A percentile compares a stretch with the other conserved stretches of the same genome.
phyloP scores from a whole-genome alignment of 2,329 filamentous ascomycete genomes.

The Ploettnerulaceae sp. region DNA sequence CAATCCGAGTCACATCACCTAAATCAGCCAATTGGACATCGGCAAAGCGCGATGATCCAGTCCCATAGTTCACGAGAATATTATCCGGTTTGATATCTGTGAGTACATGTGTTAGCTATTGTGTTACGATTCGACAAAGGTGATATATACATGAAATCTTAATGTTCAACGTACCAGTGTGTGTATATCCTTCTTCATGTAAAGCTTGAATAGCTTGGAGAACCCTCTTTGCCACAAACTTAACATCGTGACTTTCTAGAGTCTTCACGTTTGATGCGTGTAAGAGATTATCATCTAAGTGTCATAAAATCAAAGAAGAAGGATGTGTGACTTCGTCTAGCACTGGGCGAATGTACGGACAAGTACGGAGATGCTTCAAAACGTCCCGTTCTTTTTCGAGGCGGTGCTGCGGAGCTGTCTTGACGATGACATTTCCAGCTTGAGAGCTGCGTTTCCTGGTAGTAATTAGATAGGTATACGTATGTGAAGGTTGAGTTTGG shows the following conservation, averaged over 20 bases:
- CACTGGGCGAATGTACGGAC: slow-evolving; percentile 22
- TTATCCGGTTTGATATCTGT: slow-evolving; percentile 36
- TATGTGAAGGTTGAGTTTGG: slow-evolving; percentile 16
- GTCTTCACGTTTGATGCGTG: slow-evolving; percentile 21
- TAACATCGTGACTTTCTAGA: slow-evolving; percentile 21
- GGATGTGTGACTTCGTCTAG: slow-evolving; percentile 26
- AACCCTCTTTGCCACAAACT: slow-evolving; percentile 24
- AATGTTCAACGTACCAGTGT: slow-evolving; percentile 24
- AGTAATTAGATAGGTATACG: slow-evolving; percentile 20
- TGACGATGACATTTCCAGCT: slow-evolving; percentile 24
- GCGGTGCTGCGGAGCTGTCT: slow-evolving; percentile 21
- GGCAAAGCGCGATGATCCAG: slow-evolving; percentile 31
- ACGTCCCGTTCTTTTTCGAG: slow-evolving; percentile 27
- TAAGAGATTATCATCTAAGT: slow-evolving; percentile 25
- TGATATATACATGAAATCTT: slow-evolving; percentile 16
- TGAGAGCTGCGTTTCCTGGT: slow-evolving; percentile 22
- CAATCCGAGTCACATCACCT: slow-evolving; percentile 29
- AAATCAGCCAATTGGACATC: slow-evolving; percentile 36
- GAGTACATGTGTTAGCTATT: slow-evolving; percentile 23
- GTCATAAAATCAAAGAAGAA: slow-evolving; percentile 24
- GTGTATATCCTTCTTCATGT: slow-evolving; percentile 25
- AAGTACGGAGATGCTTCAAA: slow-evolving; percentile 22
- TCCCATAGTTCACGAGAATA: slow-evolving; percentile 35
- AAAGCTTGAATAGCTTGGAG: slow-evolving; percentile 25
- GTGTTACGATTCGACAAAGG: slow-evolving; percentile 17